Evolutionary conservation across 2,329 filamentous ascomycete genomes (phyloP).

Genomic region (Cadophora luteo-olivacea): DNA sequence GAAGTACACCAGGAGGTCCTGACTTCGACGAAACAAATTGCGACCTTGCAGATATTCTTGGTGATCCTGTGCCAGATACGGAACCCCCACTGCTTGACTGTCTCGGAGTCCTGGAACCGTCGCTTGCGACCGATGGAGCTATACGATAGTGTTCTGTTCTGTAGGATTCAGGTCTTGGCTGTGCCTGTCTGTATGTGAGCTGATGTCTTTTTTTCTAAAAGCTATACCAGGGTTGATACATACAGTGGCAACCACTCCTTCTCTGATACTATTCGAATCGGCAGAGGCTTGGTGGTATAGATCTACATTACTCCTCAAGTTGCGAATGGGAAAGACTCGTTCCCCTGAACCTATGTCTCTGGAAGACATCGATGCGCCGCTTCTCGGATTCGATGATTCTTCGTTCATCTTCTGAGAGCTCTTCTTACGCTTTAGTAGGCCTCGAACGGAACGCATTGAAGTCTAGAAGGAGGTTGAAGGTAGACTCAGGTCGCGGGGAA

Average conservation of each 20-base stretch:
- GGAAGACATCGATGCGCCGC: slow-evolving; percentile 25
- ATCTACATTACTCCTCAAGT: slow-evolving; percentile 27
- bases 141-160: slow-evolving; percentile 21
- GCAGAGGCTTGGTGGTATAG: slow-evolving; percentile 1
- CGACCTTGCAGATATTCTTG: slow-evolving; percentile 25
- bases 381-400: slow-evolving; percentile 18
- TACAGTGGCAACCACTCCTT: slow-evolving; percentile 4
- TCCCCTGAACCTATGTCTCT: slow-evolving; percentile 26
- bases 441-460: slow-evolving; percentile 37
- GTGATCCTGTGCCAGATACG: not conserved
- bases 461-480: not conserved
- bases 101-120: not conserved
- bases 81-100: slow-evolving; percentile 16
- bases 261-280: not conserved
- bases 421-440: slow-evolving; percentile 20
- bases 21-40: slow-evolving; percentile 20
- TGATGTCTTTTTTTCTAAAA: not conserved
- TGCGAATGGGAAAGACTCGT: slow-evolving; percentile 40
- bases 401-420: slow-evolving; percentile 33
- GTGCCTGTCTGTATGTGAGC: not conserved
- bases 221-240: not conserved
- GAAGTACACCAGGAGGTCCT: slow-evolving; percentile 16
- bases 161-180: not conserved
- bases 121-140: slow-evolving; percentile 11
- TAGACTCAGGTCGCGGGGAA: not conserved